phyloP scores from a whole-genome alignment of 148 eudicot genomes.

The Arctostaphylos glauca region DNA sequence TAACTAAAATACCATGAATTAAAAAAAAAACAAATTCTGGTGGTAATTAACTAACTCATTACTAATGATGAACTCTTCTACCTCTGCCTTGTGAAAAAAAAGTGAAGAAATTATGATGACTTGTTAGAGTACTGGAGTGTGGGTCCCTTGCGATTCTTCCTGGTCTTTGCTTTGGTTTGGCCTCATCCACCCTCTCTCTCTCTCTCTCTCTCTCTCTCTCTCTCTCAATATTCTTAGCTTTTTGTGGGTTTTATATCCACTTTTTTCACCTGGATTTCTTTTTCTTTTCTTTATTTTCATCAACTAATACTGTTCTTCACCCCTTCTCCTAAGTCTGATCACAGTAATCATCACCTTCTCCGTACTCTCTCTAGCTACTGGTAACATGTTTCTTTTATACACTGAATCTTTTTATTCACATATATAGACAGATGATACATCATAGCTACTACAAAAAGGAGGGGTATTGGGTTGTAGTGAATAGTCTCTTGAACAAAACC shows the following conservation, averaged over 20 bases:
- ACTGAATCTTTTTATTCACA: constrained; percentile 10
- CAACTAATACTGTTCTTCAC: not conserved
- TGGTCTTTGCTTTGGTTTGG: constrained; percentile 33
- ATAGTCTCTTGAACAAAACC: not conserved
- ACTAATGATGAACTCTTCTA: no score
- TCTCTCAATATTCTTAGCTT: constrained; percentile 26
- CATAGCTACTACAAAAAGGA: constrained; percentile 5
- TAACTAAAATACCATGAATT: no score
- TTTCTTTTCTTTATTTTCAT: constrained; percentile 6
- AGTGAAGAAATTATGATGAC: no score
- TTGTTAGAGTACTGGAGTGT: constrained; percentile 8
- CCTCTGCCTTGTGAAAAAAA: no score
- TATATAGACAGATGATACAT: constrained; percentile 17
- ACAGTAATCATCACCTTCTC: constrained; percentile 42
- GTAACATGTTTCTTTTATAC: constrained; percentile 6
- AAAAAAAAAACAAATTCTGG: no score
- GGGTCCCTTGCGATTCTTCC: constrained; percentile 38
- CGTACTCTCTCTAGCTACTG: constrained; percentile 22
- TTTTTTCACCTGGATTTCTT: constrained; percentile 26
- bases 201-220: constrained; percentile 27
- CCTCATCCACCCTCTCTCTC: constrained; percentile 23
- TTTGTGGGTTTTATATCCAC: constrained; percentile 18
- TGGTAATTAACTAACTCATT: no score
- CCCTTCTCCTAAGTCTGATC: constrained; percentile 26
- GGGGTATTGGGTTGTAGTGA: not conserved